A percentile compares a stretch with the other conserved stretches of the same genome.
Conservation (phyloP, 78 protist species). For the Monosiga brevicollis region DNA sequence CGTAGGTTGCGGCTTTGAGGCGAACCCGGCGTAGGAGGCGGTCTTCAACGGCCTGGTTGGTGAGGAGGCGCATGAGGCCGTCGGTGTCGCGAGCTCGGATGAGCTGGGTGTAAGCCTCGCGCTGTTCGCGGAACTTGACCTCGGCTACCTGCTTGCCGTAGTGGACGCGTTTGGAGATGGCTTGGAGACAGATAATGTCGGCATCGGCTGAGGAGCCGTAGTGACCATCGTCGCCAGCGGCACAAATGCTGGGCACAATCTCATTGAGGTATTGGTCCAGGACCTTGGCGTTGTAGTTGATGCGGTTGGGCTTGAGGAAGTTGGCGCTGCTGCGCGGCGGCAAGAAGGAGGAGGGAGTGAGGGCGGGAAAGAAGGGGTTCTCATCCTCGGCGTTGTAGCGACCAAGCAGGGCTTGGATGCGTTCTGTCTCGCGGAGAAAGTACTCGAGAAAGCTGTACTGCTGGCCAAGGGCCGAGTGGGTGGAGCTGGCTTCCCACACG, state of each 20-base stretch:
- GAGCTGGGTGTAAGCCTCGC: conserved; percentile 8
- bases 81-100: conserved; percentile 2
- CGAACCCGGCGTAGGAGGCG: background rate
- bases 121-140: conserved; percentile 3
- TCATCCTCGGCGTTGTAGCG: conserved; percentile 23
- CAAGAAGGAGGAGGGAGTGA: conserved; percentile 2
- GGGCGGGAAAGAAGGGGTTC: conserved; percentile 12
- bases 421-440: conserved; percentile 16
- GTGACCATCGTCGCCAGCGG: conserved; percentile 17
- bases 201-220: conserved; percentile 25
- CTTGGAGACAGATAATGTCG: conserved; percentile 24
- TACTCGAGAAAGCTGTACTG: background rate
- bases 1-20: conserved; percentile 6
- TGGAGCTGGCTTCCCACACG: background rate
- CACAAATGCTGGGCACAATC: background rate
- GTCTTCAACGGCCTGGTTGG: conserved; percentile 11
- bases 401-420: background rate
- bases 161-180: conserved; percentile 30
- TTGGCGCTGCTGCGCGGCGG: background rate
- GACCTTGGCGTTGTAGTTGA: conserved; percentile 2
- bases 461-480: background rate
- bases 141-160: conserved; percentile 26
- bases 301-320: background rate
- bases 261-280: background rate
- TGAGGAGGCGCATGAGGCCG: conserved; percentile 7